Conservation (phyloP, 345 rosid species). For the Salix viminalis region DNA sequence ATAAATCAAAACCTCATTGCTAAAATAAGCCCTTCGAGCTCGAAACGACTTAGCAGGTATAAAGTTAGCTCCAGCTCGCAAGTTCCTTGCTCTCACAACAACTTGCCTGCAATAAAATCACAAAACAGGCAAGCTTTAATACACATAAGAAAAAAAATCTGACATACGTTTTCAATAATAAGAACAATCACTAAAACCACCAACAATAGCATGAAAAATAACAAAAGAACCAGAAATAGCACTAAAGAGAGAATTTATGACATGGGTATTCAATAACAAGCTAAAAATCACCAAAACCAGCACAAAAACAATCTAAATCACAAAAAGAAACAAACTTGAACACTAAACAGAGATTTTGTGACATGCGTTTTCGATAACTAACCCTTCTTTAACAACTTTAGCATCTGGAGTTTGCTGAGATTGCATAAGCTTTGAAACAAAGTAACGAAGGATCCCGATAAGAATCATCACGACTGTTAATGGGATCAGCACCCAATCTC, state of each 20-base stretch:
- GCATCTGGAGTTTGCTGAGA: constrained; percentile 75
- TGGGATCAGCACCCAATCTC: constrained; percentile 93
- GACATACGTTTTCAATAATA: neutral
- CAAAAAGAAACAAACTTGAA: neutral
- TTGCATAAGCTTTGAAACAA: constrained; percentile 82
- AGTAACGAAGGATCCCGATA: constrained; percentile 86
- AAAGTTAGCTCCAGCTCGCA: constrained; percentile 82
- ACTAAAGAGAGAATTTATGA: neutral
- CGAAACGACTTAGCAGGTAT: constrained; percentile 84
- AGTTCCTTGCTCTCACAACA: constrained; percentile 77
- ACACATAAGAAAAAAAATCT: neutral
- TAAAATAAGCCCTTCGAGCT: constrained; percentile 68
- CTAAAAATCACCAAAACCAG: neutral
- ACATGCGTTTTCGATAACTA: constrained; percentile 3
- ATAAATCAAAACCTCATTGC: constrained; percentile 65
- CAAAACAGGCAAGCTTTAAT: neutral
- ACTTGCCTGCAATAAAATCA: constrained; percentile 52
- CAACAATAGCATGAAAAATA: neutral
- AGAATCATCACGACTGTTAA: constrained; percentile 90
- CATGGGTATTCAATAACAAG: neutral
- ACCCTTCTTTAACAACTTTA: constrained; percentile 88
- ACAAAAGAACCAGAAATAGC: neutral
- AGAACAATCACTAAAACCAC: neutral
- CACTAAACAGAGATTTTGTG: neutral
- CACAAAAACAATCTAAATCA: neutral